phyloP scores from a whole-genome alignment of 768 basidiomycete genomes.

The Phaeotremella fagi region DNA sequence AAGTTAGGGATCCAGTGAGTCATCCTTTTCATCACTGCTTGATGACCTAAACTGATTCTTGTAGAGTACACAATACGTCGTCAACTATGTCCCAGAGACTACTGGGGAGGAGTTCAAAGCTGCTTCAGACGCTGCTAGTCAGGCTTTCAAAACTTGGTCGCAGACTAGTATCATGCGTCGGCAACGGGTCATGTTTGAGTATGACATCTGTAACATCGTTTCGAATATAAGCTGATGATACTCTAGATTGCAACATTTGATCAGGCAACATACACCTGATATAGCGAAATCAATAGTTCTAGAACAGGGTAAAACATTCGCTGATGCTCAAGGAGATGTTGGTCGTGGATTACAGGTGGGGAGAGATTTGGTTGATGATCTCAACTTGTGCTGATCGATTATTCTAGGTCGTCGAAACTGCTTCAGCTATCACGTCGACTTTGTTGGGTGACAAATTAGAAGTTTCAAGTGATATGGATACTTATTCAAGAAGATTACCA shows the following conservation, averaged over 20 bases:
- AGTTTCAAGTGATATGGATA: conserved; percentile 90
- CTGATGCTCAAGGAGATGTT: conserved; percentile 92
- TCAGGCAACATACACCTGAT: conserved; percentile 78
- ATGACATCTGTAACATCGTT: conserved; percentile 45
- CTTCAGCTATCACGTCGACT: conserved; percentile 72
- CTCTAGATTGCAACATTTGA: conserved; percentile 72
- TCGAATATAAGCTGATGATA: background rate
- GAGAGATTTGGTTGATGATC: conserved; percentile 52
- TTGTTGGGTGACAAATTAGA: conserved; percentile 89
- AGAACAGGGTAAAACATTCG: conserved; percentile 91
- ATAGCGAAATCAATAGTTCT: conserved; percentile 84
- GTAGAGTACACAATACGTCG: conserved; percentile 82
- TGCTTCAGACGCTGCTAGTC: conserved; percentile 74
- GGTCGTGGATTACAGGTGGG: conserved; percentile 87
- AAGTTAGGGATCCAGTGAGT: conserved; percentile 81
- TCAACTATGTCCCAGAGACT: conserved; percentile 86
- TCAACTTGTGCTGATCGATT: background rate
- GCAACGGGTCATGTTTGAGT: conserved; percentile 87
- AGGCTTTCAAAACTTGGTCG: conserved; percentile 87
- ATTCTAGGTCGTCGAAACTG: conserved; percentile 51
- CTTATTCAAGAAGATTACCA: conserved; percentile 73
- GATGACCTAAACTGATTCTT: conserved; percentile 1
- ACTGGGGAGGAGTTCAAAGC: conserved; percentile 72
- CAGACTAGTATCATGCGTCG: conserved; percentile 75
- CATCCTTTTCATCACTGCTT: too few species aligned